A percentile compares a stretch with the other conserved stretches of the same genome.
These are phyloP conservation scores for Hippophae rhamnoides DNA, from an alignment of 306 rosid species.

Conservation along the genomic window DNA sequence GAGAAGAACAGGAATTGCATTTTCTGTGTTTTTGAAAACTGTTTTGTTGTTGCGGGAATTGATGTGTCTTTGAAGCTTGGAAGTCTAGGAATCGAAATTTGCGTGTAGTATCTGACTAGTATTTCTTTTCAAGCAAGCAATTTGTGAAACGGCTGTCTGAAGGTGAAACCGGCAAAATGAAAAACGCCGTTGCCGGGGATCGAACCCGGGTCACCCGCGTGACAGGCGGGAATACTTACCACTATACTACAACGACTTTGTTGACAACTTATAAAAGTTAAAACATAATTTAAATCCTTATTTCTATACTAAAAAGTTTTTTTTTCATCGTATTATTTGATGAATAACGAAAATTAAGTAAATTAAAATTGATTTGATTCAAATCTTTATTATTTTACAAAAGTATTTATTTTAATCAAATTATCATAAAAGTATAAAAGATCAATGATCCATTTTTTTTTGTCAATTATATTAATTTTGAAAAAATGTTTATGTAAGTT, in stretches of 20 bases:
- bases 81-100: slow-evolving; percentile 15
- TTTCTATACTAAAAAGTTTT: slow-evolving; percentile 48
- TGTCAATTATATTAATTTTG: too few species aligned
- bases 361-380: neutral
- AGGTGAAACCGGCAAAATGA: neutral
- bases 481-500: too few species aligned
- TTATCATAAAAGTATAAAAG: neutral
- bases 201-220: slow-evolving; percentile 59
- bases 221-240: too few species aligned
- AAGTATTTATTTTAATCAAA: neutral
- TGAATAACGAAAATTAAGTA: too few species aligned
- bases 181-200: slow-evolving; percentile 52
- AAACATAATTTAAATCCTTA: slow-evolving; percentile 26
- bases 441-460: neutral
- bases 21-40: neutral
- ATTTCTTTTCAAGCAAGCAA: slow-evolving; percentile 19
- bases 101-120: slow-evolving; percentile 11
- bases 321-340: too few species aligned
- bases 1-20: neutral
- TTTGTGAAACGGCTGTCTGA: neutral
- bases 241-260: too few species aligned
- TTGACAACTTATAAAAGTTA: too few species aligned
- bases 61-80: slow-evolving; percentile 8
- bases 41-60: slow-evolving; percentile 2
- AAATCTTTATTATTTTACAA: neutral